These are phyloP conservation scores for Rubia tinctorum DNA, from an alignment of 305 asterid genomes.

Conservation along the genomic window DNA sequence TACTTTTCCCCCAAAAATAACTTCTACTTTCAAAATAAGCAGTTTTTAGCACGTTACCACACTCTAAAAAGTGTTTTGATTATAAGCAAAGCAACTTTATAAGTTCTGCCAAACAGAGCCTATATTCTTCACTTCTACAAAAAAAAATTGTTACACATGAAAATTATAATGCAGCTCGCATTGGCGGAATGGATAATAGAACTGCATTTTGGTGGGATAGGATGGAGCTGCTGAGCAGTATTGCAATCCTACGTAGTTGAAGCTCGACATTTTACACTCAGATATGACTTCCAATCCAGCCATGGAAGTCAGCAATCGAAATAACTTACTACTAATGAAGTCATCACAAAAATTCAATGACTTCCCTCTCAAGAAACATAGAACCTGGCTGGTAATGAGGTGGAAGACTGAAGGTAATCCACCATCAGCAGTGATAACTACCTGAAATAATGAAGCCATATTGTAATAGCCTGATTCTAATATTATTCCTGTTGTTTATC, in stretches of 20 bases:
- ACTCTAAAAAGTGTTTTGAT: no score
- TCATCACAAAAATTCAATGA: constrained; percentile 23
- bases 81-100: no score
- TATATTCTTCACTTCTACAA: no score
- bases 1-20: no score
- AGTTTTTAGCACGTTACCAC: no score
- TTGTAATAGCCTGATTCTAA: neutral
- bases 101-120: no score
- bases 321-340: constrained; percentile 17
- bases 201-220: neutral
- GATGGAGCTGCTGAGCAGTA: neutral
- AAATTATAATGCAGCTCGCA: no score
- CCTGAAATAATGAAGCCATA: constrained; percentile 13
- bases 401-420: constrained; percentile 2
- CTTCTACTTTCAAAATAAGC: no score
- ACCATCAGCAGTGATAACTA: neutral
- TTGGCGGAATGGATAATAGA: neutral
- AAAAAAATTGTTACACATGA: no score
- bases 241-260: neutral
- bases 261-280: constrained; percentile 11
- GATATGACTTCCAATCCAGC: neutral
- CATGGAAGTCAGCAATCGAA: constrained; percentile 4
- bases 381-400: neutral
- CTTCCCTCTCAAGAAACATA: constrained; percentile 11
- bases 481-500: neutral